Evolutionary conservation across 768 basidiomycete species (phyloP).

Genomic region (Mycena sanguinolenta): DNA sequence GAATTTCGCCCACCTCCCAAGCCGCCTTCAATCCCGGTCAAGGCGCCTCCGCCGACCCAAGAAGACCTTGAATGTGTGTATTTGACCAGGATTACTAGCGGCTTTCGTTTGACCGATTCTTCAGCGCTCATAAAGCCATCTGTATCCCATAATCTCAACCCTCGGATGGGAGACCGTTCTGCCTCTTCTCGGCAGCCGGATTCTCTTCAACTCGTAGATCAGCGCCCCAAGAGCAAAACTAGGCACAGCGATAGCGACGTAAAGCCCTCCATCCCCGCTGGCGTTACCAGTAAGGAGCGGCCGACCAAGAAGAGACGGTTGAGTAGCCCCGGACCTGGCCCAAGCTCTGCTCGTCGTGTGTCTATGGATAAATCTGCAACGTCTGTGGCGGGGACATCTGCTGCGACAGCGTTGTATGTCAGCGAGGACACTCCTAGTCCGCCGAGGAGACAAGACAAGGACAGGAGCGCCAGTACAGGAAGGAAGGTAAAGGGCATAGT

Average conservation of each 20-base stretch:
- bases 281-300: constrained; percentile 4
- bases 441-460: constrained; percentile 5
- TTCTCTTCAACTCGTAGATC: neutral
- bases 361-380: constrained; percentile 21
- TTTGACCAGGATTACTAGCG: too few relatives aligned
- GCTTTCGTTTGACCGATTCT: neutral
- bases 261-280: neutral
- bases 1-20: neutral
- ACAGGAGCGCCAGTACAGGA: constrained; percentile 5
- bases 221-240: constrained; percentile 1
- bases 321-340: constrained; percentile 23
- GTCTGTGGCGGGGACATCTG: too few relatives aligned
- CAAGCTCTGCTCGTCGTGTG: constrained; percentile 1
- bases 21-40: neutral
- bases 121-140: constrained; percentile 9
- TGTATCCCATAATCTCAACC: neutral
- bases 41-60: neutral
- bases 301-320: constrained; percentile 31
- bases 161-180: neutral
- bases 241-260: constrained; percentile 11
- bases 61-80: neutral
- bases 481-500: constrained; percentile 6
- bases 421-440: constrained; percentile 34
- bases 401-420: constrained; percentile 33
- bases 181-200: neutral